These are phyloP conservation scores for Trichoderma hamatum DNA, from an alignment of 2,329 filamentous ascomycete genomes.

Conservation along the genomic window DNA sequence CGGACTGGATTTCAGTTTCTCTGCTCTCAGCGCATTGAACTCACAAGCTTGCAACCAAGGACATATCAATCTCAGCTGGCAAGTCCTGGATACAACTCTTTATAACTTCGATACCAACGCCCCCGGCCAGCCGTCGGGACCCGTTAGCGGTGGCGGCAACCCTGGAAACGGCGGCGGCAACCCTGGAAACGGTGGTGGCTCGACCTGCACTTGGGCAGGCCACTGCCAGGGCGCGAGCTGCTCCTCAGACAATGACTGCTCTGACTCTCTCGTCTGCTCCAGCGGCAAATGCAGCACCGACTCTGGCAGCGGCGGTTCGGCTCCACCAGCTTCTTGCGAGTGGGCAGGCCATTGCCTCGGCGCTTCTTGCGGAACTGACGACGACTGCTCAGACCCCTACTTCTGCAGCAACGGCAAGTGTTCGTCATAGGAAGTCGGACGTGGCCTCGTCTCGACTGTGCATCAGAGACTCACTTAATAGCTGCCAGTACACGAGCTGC, in stretches of 20 bases:
- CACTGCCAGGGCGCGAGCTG: constrained; percentile 13
- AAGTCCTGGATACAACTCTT: constrained; percentile 28
- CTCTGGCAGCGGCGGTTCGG: not conserved
- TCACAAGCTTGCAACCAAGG: constrained; percentile 27
- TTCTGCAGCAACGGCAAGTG: not conserved
- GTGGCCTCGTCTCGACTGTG: not conserved
- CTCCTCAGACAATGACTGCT: constrained; percentile 6
- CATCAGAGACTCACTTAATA: not conserved
- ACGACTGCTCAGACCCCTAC: constrained; percentile 6
- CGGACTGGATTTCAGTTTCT: constrained; percentile 29
- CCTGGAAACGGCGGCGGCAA: constrained; percentile 1
- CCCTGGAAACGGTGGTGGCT: not conserved
- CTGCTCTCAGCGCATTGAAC: constrained; percentile 17
- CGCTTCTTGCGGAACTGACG: not conserved
- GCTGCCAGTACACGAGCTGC: no score
- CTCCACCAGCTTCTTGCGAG: not conserved
- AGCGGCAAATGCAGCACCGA: not conserved
- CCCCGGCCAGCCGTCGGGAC: not conserved
- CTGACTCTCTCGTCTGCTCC: not conserved
- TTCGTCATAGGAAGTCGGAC: not conserved
- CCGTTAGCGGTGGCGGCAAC: constrained; percentile 1
- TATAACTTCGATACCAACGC: constrained; percentile 28
- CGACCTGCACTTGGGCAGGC: constrained; percentile 3
- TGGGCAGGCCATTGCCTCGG: constrained; percentile 11
- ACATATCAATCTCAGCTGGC: constrained; percentile 27